These are phyloP conservation scores for Macrophomina pseudophaseolina DNA, from an alignment of 2,329 filamentous ascomycete genomes.

Conservation along the genomic window DNA sequence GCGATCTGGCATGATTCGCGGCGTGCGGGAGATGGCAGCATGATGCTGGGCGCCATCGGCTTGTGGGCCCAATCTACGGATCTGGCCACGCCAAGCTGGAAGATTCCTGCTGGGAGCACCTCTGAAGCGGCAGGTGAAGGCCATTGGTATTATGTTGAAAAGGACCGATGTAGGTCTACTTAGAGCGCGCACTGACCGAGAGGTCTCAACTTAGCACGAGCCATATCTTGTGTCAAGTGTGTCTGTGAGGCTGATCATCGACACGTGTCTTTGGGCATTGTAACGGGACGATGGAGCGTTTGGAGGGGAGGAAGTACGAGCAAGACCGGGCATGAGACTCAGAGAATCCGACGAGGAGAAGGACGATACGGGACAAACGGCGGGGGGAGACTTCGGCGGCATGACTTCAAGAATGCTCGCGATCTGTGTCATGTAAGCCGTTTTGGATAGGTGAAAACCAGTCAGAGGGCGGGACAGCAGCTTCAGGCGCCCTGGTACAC, in stretches of 20 bases:
- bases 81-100: constrained; percentile 6
- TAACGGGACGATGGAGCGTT: background rate
- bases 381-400: background rate
- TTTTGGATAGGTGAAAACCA: background rate
- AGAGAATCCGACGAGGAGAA: background rate
- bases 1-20: background rate
- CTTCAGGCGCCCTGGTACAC: too few species aligned
- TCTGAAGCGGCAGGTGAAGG: background rate
- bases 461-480: background rate
- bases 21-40: background rate
- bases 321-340: background rate
- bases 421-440: background rate
- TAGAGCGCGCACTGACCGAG: background rate
- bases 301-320: background rate
- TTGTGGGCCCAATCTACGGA: background rate
- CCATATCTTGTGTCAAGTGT: background rate
- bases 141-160: background rate
- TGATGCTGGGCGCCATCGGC: background rate
- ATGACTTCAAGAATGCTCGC: background rate
- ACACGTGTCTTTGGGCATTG: background rate
- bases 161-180: constrained; percentile 2
- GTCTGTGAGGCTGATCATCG: background rate
- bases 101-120: constrained; percentile 1
- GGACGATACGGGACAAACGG: background rate
- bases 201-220: constrained; percentile 3